Conservation (phyloP, 2,329 filamentous ascomycete species). For the Chaetomium sp. region DNA sequence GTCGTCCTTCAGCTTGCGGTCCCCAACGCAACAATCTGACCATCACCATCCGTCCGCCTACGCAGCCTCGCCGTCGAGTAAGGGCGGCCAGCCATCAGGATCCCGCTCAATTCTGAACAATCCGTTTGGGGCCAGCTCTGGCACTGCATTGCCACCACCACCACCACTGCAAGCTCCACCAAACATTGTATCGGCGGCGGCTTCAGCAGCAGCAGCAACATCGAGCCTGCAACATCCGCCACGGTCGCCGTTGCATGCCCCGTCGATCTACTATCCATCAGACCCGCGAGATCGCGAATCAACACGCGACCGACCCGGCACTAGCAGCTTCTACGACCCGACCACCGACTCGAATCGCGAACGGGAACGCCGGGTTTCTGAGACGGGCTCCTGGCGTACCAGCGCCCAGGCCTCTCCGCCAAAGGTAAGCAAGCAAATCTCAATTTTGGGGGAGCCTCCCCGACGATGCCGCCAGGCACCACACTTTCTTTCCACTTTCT, state of each 20-base stretch:
- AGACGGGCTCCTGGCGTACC: conserved; percentile 40
- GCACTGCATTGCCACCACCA: conserved; percentile 26
- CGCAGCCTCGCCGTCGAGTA: conserved; percentile 26
- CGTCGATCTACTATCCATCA: conserved; percentile 36
- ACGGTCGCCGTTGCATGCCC: conserved; percentile 39
- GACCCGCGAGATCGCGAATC: conserved; percentile 27
- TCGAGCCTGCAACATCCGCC: conserved; percentile 26
- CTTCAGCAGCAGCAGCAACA: conserved; percentile 12
- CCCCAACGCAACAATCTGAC: conserved; percentile 36
- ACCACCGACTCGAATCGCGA: conserved; percentile 45
- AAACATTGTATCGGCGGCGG: conserved; percentile 7
- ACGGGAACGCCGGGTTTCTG: conserved; percentile 42
- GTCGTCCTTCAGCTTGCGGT: conserved; percentile 43
- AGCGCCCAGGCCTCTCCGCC: conserved; percentile 37
- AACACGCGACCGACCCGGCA: conserved; percentile 33
- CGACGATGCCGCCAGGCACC: conserved; percentile 16
- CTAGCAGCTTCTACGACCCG: conserved; percentile 48
- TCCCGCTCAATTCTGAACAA: conserved; percentile 28
- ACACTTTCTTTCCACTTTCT: conserved; percentile 11
- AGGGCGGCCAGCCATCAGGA: conserved; percentile 21
- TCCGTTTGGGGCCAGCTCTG: conserved; percentile 31
- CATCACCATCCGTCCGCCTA: conserved; percentile 24
- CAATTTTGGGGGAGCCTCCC: conserved; percentile 13
- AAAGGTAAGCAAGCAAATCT: conserved; percentile 37
- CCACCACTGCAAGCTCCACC: conserved; percentile 17